phyloP scores from a whole-genome alignment of 208 protist species.

The Leishmania braziliensis region DNA sequence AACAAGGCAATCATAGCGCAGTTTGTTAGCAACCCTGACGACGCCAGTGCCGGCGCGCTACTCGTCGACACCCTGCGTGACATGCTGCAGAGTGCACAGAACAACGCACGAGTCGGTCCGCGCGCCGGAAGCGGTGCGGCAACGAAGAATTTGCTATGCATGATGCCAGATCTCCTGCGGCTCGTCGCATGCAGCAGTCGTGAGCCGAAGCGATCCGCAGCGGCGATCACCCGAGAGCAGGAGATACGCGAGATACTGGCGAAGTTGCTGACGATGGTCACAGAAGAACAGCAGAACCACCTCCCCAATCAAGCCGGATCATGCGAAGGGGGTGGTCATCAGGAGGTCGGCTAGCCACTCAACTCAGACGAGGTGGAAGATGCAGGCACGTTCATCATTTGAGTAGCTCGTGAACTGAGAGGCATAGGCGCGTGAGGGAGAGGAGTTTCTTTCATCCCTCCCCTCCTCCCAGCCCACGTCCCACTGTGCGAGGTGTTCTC shows the following conservation, averaged over 20 bases:
- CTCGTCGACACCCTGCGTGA: conserved; percentile 31
- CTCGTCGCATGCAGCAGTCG: conserved; percentile 25
- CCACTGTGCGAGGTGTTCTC: too few relatives aligned
- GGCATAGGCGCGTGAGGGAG: neutral
- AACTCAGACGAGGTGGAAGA: neutral
- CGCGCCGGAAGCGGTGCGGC: neutral
- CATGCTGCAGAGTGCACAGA: conserved; percentile 23
- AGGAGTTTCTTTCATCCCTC: neutral
- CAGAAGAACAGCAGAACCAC: conserved; percentile 10
- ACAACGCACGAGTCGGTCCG: neutral
- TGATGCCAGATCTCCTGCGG: conserved; percentile 32
- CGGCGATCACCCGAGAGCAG: conserved; percentile 13
- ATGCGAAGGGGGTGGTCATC: neutral
- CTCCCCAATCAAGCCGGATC: neutral
- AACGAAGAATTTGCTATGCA: neutral
- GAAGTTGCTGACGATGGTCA: conserved; percentile 3
- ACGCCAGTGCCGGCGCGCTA: conserved; percentile 38
- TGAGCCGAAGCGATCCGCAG: conserved; percentile 10
- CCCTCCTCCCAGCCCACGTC: neutral
- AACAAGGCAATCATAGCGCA: conserved; percentile 45
- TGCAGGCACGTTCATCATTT: neutral
- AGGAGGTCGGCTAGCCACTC: neutral
- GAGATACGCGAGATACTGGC: conserved; percentile 26
- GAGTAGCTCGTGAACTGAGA: neutral
- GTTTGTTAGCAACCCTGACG: conserved; percentile 46